A percentile compares a stretch with the other conserved stretches of the same genome.
These are phyloP conservation scores for Dioszegia aurantiaca DNA, from an alignment of 768 basidiomycete species.

Conservation along the genomic window DNA sequence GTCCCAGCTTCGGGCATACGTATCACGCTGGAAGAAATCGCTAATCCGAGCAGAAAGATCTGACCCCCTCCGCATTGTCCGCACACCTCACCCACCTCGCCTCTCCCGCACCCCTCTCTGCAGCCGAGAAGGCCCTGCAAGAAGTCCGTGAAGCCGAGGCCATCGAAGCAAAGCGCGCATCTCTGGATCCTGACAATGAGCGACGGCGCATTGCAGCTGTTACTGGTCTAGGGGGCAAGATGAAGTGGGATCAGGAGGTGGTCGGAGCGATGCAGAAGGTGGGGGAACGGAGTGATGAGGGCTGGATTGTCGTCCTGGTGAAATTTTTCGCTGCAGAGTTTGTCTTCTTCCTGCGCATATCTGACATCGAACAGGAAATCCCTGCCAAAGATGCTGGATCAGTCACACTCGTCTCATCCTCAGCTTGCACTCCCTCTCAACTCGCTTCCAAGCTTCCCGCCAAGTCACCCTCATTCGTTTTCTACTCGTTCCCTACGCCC, in stretches of 20 bases:
- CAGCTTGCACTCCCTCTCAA: conserved; percentile 38
- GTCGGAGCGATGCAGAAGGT: conserved; percentile 66
- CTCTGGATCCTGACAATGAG: conserved; percentile 41
- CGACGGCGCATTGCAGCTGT: conserved; percentile 33
- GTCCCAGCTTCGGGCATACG: too few relatives aligned
- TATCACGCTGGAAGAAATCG: not conserved
- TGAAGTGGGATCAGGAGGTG: conserved; percentile 67
- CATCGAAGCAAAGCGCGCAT: conserved; percentile 52
- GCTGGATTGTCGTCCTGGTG: conserved; percentile 66
- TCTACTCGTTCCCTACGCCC: conserved; percentile 49
- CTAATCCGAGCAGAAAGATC: conserved; percentile 47
- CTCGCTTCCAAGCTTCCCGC: conserved; percentile 38
- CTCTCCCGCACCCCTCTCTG: conserved; percentile 78
- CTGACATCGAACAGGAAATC: conserved; percentile 31
- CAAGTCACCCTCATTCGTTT: conserved; percentile 47
- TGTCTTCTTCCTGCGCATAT: not conserved
- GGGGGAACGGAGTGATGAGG: conserved; percentile 55
- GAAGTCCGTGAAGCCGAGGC: conserved; percentile 74
- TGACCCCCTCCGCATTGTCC: conserved; percentile 61
- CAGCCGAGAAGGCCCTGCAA: conserved; percentile 75
- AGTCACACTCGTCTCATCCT: conserved; percentile 29
- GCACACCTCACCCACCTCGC: conserved; percentile 68
- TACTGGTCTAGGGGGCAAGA: conserved; percentile 58
- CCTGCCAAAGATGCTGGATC: conserved; percentile 22
- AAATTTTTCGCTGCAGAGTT: conserved; percentile 41